Conservation (phyloP, 2,329 filamentous ascomycete genomes). For the Ceratocystis colombiana region DNA sequence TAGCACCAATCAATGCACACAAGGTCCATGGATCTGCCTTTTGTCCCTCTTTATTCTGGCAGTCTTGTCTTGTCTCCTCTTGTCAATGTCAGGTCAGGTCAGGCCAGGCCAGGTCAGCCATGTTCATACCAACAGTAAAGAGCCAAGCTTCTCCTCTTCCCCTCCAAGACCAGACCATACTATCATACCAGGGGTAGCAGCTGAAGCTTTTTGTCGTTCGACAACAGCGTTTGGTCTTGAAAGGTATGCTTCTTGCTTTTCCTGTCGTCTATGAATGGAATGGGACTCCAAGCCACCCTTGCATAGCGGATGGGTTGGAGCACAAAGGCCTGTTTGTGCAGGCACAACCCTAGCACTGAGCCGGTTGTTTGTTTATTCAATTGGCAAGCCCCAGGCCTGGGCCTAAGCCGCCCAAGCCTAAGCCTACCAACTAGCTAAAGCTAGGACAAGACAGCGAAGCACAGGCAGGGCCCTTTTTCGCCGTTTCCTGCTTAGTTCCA, state of each 20-base stretch:
- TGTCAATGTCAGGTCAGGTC: conserved; percentile 11
- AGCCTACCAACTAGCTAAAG: background rate
- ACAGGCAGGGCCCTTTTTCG: background rate
- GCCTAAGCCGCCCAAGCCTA: no score
- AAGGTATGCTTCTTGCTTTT: no score
- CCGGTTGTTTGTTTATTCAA: background rate
- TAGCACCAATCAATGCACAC: conserved; percentile 4
- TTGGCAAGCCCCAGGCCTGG: no score
- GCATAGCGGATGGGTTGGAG: conserved; percentile 1
- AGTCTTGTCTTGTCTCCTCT: background rate
- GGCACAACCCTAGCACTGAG: conserved; percentile 13
- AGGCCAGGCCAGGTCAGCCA: background rate
- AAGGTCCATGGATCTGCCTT: background rate
- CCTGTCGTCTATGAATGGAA: no score
- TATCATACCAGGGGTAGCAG: background rate
- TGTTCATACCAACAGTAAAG: no score
- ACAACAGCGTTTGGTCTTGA: background rate
- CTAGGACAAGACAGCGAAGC: background rate
- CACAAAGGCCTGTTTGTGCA: conserved; percentile 19
- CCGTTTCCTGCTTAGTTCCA: background rate
- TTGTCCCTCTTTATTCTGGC: no score
- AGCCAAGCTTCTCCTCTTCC: no score
- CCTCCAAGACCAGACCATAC: no score
- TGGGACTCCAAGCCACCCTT: conserved; percentile 1
- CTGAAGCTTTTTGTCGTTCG: background rate